Evolutionary conservation across 2,329 filamentous ascomycete genomes (phyloP).

Genomic region (Fusarium hostae): DNA sequence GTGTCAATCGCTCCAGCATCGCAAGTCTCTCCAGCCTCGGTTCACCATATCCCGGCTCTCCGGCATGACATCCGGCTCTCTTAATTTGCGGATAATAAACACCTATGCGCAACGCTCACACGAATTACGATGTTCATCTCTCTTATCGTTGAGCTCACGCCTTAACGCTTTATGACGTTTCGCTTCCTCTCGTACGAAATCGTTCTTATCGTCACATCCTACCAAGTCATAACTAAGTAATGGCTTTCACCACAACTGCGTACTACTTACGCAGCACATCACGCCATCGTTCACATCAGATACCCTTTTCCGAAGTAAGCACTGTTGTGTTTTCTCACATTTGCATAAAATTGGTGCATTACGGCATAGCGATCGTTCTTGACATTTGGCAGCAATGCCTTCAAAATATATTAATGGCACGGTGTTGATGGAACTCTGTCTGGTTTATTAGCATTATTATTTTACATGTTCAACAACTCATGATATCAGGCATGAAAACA

Average conservation of each 20-base stretch:
- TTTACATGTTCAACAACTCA: slow-evolving; percentile 12
- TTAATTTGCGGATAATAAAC: slow-evolving; percentile 2
- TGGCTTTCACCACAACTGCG: slow-evolving; percentile 4
- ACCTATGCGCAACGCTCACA: slow-evolving; percentile 30
- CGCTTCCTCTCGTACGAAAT: slow-evolving; percentile 17
- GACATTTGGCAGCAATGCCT: slow-evolving; percentile 22
- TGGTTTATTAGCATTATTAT: slow-evolving; percentile 6
- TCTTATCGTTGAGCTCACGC: slow-evolving; percentile 22
- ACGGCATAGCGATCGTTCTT: slow-evolving; percentile 30
- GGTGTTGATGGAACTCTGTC: neutral
- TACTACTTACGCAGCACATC: slow-evolving; percentile 10
- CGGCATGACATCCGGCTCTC: slow-evolving; percentile 28
- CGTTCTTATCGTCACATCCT: slow-evolving; percentile 1
- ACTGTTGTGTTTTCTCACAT: slow-evolving; percentile 26
- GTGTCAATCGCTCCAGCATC: slow-evolving; percentile 49
- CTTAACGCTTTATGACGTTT: slow-evolving; percentile 35
- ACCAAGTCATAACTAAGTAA: slow-evolving; percentile 5
- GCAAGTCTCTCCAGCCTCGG: slow-evolving; percentile 45
- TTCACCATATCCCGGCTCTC: slow-evolving; percentile 42
- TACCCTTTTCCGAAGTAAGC: slow-evolving; percentile 39
- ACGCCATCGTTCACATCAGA: slow-evolving; percentile 22
- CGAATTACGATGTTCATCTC: slow-evolving; percentile 38
- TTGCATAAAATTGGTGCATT: slow-evolving; percentile 37
- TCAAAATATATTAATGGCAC: slow-evolving; percentile 12
- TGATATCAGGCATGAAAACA: slow-evolving; percentile 19